Evolutionary conservation across 768 basidiomycete genomes (phyloP).

Genomic region (Mycena chlorophos): DNA sequence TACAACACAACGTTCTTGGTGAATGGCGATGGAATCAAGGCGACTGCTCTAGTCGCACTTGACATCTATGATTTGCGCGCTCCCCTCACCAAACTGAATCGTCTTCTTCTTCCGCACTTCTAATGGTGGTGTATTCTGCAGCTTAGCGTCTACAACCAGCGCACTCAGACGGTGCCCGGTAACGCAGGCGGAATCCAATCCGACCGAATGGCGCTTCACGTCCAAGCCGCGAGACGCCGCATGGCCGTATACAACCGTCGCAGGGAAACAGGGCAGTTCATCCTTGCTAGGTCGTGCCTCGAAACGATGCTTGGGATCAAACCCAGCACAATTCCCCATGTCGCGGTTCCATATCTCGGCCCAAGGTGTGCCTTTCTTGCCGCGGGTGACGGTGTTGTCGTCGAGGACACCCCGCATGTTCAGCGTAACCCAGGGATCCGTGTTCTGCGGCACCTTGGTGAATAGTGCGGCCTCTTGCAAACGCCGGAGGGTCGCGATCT

Average conservation of each 20-base stretch:
- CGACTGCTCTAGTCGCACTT: conserved; percentile 36
- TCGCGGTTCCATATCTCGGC: conserved; percentile 69
- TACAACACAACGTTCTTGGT: too few species aligned
- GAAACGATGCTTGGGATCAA: conserved; percentile 27
- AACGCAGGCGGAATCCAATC: conserved; percentile 87
- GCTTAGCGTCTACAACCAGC: conserved; percentile 7
- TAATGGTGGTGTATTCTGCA: conserved; percentile 6
- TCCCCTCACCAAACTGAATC: conserved; percentile 60
- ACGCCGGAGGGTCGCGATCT: conserved; percentile 39
- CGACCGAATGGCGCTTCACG: conserved; percentile 79
- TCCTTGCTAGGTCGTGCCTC: conserved; percentile 25
- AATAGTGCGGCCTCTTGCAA: conserved; percentile 73
- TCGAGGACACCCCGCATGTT: conserved; percentile 65
- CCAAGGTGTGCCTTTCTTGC: conserved; percentile 68
- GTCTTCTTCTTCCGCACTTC: conserved; percentile 25
- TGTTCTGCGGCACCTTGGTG: conserved; percentile 70
- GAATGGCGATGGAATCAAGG: too few species aligned
- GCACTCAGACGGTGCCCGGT: conserved; percentile 4
- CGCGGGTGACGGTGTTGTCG: conserved; percentile 48
- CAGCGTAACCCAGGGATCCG: conserved; percentile 70
- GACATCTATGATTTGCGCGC: conserved; percentile 54
- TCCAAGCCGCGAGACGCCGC: conserved; percentile 79
- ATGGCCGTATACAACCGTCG: conserved; percentile 87
- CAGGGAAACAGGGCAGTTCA: conserved; percentile 62
- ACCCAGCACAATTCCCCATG: conserved; percentile 60